Base-by-base conservation (phyloP, 2,329 filamentous ascomycete genomes). In the Septoria petroselini region DNA sequence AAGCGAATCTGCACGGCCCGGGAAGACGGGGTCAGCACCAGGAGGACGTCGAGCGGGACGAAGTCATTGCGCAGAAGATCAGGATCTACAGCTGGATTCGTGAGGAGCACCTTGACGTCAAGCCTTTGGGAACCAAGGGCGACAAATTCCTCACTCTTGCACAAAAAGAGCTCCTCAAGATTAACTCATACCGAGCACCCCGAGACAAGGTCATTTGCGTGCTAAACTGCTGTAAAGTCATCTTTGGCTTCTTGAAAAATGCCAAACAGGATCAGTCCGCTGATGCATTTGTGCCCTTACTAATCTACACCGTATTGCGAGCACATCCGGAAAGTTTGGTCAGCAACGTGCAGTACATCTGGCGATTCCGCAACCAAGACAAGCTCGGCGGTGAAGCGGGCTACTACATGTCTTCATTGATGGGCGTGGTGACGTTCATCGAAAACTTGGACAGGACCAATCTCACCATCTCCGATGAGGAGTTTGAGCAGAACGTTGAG, bases 161-260 rank as follows among this genome's bases (percentile, higher is more conserved):
- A 15, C 90, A 96, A 65, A 88, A 95, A 79, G 93, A 98, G 70
- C 76, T 98, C 11, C 73, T 95, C 30, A 98, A 98, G 69, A 96
- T 98, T 65, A 95, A 91, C 65, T 93, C 88, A 7, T 98, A 98
- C 66, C 83, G 94, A 59, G 93, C 93, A n/a, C 93, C 93, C 3
- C 78, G 93, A 61, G 93, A 98, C 74, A 98, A 98, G 71, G 93
- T 98, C 48, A 97, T 98, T 41, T 98, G 93, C 69, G 89, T 97
- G 38, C 74, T 98, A 48, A 98, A 98, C 71, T 96, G 91, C 73
- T 98, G 93, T 80, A 98, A 98, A 71, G 94, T 98, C 56, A 97
- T 98, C 57, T 97, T 98, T 70, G 93, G 91, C 14, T 82, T 95
- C 41, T 75, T 98, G 44, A 91, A 91, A 59, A 94, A 96, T 66